Evolutionary conservation across 2,329 filamentous ascomycete species (phyloP), one percentile per base, ranked within the genome.

Genomic region (Neoarthrinium moseri): DNA sequence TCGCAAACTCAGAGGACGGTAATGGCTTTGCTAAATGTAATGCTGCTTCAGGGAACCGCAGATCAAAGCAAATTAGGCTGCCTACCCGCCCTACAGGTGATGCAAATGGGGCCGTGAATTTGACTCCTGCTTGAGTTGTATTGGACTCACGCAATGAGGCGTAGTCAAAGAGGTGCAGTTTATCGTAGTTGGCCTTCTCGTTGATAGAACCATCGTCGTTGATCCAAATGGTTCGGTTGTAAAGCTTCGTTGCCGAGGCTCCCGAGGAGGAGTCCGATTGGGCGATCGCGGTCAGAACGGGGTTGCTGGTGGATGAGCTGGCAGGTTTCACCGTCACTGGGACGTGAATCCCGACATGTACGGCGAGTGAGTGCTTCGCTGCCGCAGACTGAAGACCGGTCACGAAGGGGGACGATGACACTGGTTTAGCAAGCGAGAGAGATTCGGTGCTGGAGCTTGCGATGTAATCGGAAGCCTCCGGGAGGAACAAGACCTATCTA

Each of bases 381-480:
- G 91, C 91, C 17, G 83, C 83, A 18, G 79, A 69, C 50, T 82
- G 83, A 2, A 96, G 78, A 4, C 91, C 91, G 0, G 76, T 70
- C 11, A 96, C 85, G 63, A 96, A 96, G 22, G 81, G 77, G 11
- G 83, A 89, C 18, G 75, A 71, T 2, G 75, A 63, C 30, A 85
- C 78, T 3, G 90, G 77, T 47, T 78, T 79, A 52, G 83, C 90
- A 8, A 96, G 82, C 4, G 80, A 75, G 7, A 91, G 68, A 0
- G 86, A 87, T 57, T 91, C 84, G 10, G 79, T 65, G 3, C 84
- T 74, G 1, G 82, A 84, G 2, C 78, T 73, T 17, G 83, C 86
- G 57, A 96, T 91, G 72, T 96, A 96, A 70, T 96, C 91, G 46
- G 82, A 83, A 20, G 92, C 92, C 76, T 96, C 92, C 11, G 92